Conservation (phyloP, 495 filamentous ascomycete species). For the Aspergillus mulundensis region DNA sequence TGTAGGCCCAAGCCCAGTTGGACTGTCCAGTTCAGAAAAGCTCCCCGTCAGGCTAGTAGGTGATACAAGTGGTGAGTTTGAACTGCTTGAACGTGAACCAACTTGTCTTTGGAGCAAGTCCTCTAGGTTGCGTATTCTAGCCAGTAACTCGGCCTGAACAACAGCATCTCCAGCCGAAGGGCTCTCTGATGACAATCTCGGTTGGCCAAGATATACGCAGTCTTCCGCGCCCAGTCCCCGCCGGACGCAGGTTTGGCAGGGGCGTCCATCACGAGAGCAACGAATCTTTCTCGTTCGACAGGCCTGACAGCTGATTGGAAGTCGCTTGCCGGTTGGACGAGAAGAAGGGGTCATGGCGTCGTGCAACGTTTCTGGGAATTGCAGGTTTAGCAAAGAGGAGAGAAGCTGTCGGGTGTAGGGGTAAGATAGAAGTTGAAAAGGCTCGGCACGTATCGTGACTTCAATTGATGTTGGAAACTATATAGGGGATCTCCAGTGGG, state of each 20-base stretch:
- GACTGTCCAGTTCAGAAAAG: constrained; percentile 29
- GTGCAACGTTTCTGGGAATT: no score
- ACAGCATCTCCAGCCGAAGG: constrained; percentile 21
- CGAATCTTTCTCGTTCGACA: constrained; percentile 40
- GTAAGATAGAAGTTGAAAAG: not conserved
- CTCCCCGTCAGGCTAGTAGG: constrained; percentile 28
- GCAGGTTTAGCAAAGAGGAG: no score
- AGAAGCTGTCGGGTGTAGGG: not conserved
- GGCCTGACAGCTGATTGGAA: constrained; percentile 42
- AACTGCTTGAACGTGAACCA: constrained; percentile 16
- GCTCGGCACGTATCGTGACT: not conserved
- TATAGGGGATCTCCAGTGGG: not conserved
- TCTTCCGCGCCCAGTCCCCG: constrained; percentile 39
- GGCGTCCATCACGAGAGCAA: constrained; percentile 39
- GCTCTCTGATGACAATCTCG: constrained; percentile 35
- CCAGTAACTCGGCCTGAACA: constrained; percentile 34
- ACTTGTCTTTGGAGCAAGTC: constrained; percentile 36
- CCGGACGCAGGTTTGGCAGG: constrained; percentile 40
- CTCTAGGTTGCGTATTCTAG: constrained; percentile 37
- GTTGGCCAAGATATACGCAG: constrained; percentile 41
- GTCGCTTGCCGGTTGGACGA: constrained; percentile 33
- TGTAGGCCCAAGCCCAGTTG: constrained; percentile 17
- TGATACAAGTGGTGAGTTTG: constrained; percentile 29
- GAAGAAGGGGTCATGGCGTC: constrained; percentile 12
- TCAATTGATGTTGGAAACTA: not conserved